These are phyloP conservation scores for Coccinonectria pachysandricola DNA, from an alignment of 2,329 filamentous ascomycete genomes.

Conservation along the genomic window DNA sequence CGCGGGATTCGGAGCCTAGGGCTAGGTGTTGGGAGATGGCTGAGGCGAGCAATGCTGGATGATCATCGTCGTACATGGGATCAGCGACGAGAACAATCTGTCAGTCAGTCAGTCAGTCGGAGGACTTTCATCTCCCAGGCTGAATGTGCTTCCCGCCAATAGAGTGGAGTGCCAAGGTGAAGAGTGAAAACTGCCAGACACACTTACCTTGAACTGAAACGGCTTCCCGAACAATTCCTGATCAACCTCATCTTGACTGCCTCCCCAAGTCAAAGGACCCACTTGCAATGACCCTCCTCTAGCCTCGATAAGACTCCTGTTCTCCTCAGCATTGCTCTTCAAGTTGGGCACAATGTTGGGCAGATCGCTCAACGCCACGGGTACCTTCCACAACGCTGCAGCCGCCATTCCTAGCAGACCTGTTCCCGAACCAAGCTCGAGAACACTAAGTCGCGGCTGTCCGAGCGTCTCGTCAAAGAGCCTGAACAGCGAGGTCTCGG, in stretches of 20 bases:
- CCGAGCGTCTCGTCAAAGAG: constrained; percentile 30
- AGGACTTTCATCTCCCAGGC: no score
- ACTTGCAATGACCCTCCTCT: constrained; percentile 48
- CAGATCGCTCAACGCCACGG: constrained; percentile 71
- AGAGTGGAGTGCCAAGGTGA: no score
- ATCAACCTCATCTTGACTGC: constrained; percentile 33
- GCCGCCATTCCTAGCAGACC: constrained; percentile 84
- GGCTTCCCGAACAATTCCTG: constrained; percentile 31
- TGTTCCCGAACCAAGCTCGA: constrained; percentile 85
- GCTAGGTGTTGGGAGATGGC: constrained; percentile 61
- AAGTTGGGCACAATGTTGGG: constrained; percentile 78
- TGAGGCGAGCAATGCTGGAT: constrained; percentile 62
- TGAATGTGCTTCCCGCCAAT: no score
- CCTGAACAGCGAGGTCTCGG: constrained; percentile 32
- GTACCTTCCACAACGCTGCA: constrained; percentile 56
- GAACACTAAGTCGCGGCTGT: constrained; percentile 27
- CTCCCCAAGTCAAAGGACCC: constrained; percentile 67
- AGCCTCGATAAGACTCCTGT: constrained; percentile 43
- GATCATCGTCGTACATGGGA: constrained; percentile 74
- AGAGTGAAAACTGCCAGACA: constrained; percentile 3
- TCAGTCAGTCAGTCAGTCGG: no score
- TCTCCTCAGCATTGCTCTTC: constrained; percentile 58
- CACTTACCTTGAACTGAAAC: constrained; percentile 41
- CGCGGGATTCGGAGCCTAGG: constrained; percentile 45
- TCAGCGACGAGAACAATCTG: constrained; percentile 76